phyloP scores from a whole-genome alignment of 495 filamentous ascomycete genomes.

The Apodospora peruviana region DNA sequence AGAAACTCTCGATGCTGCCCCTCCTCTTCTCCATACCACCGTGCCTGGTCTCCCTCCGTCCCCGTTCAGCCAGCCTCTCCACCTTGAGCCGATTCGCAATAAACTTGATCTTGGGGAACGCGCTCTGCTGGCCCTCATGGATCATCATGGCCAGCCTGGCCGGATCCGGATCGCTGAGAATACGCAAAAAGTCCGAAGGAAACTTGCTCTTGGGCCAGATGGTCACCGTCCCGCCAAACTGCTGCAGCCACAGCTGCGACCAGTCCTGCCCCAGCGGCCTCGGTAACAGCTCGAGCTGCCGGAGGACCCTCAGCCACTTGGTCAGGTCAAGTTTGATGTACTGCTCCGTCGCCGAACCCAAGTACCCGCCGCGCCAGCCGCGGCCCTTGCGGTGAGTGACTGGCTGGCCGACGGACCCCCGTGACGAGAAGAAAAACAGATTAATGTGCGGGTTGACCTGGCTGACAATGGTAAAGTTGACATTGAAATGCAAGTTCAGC shows the following conservation, averaged over 20 bases:
- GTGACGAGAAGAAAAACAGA: conserved; percentile 94
- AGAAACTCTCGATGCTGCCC: conserved; percentile 20
- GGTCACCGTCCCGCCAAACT: conserved; percentile 89
- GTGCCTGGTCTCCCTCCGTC: conserved; percentile 51
- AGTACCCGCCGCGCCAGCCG: conserved; percentile 92
- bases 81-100: conserved; percentile 79
- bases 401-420: conserved; percentile 83
- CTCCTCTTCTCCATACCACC: conserved; percentile 9
- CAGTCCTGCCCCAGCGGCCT: conserved; percentile 92
- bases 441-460: conserved; percentile 98
- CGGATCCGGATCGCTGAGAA: conserved; percentile 74
- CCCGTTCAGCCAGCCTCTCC: conserved; percentile 72
- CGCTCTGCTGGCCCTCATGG: conserved; percentile 74
- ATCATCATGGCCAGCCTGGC: conserved; percentile 81
- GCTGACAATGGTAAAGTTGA: conserved; percentile 92
- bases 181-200: conserved; percentile 73
- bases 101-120: conserved; percentile 88
- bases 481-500: conserved; percentile 93
- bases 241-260: conserved; percentile 91
- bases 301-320: conserved; percentile 93
- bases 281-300: conserved; percentile 86
- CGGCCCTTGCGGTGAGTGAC: conserved; percentile 91
- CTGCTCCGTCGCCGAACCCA: conserved; percentile 87
- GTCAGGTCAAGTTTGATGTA: conserved; percentile 91
- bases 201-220: conserved; percentile 76